A percentile compares a stretch with the other conserved stretches of the same genome.
phyloP scores from a whole-genome alignment of 2,329 filamentous ascomycete genomes.

The Hysterium pulicare region DNA sequence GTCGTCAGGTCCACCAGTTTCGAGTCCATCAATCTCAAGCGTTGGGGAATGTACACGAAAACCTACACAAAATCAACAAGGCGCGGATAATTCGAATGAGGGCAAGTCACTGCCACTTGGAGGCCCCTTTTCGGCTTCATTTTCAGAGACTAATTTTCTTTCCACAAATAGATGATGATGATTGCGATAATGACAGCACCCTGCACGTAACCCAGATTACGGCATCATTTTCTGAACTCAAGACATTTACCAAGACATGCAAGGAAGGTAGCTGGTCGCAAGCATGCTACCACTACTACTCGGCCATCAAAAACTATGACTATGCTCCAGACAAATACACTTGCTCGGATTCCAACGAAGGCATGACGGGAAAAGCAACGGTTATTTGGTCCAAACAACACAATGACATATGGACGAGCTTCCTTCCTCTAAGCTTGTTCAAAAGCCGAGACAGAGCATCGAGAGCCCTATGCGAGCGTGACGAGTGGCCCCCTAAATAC shows the following conservation, averaged over 20 bases:
- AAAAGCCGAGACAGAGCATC: neutral
- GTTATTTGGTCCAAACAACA: constrained; percentile 2
- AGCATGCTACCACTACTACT: constrained; percentile 8
- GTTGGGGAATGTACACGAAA: neutral
- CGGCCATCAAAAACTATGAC: constrained; percentile 4
- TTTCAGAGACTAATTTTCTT: neutral
- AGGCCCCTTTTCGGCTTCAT: neutral
- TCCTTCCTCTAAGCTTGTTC: too few relatives aligned
- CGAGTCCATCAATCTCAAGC: neutral
- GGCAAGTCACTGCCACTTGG: neutral
- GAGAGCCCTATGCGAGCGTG: constrained; percentile 1
- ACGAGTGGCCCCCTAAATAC: constrained; percentile 5
- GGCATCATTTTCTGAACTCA: neutral
- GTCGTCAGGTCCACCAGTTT: neutral
- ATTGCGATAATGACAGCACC: neutral
- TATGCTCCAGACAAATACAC: neutral
- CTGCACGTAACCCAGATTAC: constrained; percentile 4
- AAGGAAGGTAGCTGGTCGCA: neutral
- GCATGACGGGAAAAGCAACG: constrained; percentile 1
- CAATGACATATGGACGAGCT: constrained; percentile 7
- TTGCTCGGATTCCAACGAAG: constrained; percentile 1
- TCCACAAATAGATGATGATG: neutral
- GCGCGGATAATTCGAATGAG: neutral
- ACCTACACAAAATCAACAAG: neutral
- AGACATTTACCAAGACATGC: constrained; percentile 1